Percentiles rank a stretch among this genome's conserved stretches.
Conservation (phyloP, 2,329 filamentous ascomycete species). For the Phoma sp. region DNA sequence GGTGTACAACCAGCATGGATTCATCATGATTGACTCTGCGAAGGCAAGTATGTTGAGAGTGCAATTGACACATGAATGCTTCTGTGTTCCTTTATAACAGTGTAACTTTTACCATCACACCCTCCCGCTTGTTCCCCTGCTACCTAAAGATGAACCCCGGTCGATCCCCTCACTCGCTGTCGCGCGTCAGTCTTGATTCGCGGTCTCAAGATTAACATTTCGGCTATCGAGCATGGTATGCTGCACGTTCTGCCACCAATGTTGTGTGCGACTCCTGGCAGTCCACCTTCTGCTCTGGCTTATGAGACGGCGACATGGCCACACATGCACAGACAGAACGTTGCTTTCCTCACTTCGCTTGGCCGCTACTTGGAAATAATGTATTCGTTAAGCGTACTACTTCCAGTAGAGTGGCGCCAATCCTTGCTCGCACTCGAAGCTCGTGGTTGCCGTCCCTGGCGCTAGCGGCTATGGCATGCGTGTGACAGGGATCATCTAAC, state of each 20-base stretch:
- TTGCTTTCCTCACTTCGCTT: background rate
- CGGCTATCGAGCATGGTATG: background rate
- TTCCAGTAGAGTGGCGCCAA: constrained; percentile 4
- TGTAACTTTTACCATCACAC: background rate
- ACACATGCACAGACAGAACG: background rate
- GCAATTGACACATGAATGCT: too few species aligned
- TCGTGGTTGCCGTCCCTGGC: constrained; percentile 6
- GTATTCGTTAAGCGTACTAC: background rate
- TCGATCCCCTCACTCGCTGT: background rate
- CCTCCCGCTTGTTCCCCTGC: background rate
- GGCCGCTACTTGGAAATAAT: background rate
- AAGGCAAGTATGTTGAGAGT: background rate
- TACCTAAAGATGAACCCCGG: background rate
- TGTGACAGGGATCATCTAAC: constrained; percentile 1
- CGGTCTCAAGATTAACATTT: background rate
- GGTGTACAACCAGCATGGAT: background rate
- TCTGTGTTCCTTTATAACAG: background rate
- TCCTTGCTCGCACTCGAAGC: constrained; percentile 1
- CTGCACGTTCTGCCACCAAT: background rate
- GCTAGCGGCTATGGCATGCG: constrained; percentile 10
- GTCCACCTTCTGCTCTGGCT: background rate
- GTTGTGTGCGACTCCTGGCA: background rate
- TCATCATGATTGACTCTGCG: background rate
- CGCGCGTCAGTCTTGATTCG: background rate
- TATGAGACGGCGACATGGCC: background rate